Base-by-base conservation (phyloP, 2,329 filamentous ascomycete genomes). In the Phialophora chinensis region DNA sequence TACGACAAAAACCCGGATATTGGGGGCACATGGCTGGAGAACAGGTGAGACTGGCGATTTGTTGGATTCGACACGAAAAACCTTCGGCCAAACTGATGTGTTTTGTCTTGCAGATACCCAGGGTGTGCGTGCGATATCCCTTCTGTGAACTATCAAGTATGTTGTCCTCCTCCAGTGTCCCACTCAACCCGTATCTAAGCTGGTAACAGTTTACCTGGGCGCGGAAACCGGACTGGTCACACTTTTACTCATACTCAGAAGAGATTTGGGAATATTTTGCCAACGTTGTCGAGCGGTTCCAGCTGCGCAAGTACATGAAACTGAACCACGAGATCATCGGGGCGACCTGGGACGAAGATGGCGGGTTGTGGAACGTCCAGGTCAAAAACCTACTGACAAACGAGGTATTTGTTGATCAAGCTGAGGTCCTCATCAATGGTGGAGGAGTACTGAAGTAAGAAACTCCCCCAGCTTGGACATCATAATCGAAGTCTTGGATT, bases 381-480 rank as follows among this genome's bases (percentile, higher is more conserved):
- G 49, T 66, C 2, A 52, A 42, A 25, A 35, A 53, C 17, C 38
- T 76, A 1, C 81, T 85, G 67, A 77, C 78, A 66, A 82, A 79
- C 64, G 79, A 86, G 62, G 76, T 84, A 25, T 74, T 86, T 5
- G 72, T 85, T 49, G 84, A 84, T 67, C 83, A 79, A 17, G 75
- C 76, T 4, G 84, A 84, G 12, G 79, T 85, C 20, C 74, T 86
- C 49, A 62, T 68, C n/a, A 68, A 65, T 35, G 53, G 44, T 23
- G 52, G 35, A 33, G 66, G 66, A 7, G n/a, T 66, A 5, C 29
- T 66, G 11, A 88, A 88, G 71, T 75, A 25, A 25, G 23, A 25
- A 25, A 25, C 1, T 25, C 23, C 23, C 23, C 23, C 23, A 25
- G 23, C 23, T 25, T 25, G 23, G 23, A 25, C 2, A 25, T 25